These are phyloP conservation scores for Setaria italica DNA, from an alignment of 202 grass and related monocot species.

Conservation along the genomic window DNA sequence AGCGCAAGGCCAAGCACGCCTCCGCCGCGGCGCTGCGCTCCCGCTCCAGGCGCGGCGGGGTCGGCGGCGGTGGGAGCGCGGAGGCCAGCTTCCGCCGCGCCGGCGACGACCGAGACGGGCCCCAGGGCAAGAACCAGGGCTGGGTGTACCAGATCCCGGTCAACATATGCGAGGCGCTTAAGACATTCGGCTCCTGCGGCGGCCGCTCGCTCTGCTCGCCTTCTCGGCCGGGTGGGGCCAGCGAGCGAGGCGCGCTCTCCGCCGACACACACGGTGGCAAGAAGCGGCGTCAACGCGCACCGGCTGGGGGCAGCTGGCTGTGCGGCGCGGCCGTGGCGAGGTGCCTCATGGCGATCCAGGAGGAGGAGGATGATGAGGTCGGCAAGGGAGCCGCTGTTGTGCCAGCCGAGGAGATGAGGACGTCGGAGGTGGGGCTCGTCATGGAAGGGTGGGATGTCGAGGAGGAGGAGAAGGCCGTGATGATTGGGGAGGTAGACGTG, in stretches of 20 bases:
- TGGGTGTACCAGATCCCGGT: slow-evolving; percentile 96
- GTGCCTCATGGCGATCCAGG: slow-evolving; percentile 80
- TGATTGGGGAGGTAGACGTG: slow-evolving; percentile 65
- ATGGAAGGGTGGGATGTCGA: slow-evolving; percentile 61
- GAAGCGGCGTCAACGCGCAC: slow-evolving; percentile 50
- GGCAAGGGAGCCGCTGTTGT: slow-evolving; percentile 59
- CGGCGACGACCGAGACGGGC: slow-evolving; percentile 54
- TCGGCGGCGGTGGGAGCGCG: slow-evolving; percentile 40
- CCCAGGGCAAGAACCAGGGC: slow-evolving; percentile 71
- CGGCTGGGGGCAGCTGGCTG: slow-evolving; percentile 55
- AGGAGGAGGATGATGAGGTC: slow-evolving; percentile 63
- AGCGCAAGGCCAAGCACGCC: slow-evolving; percentile 70
- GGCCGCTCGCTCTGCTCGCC: slow-evolving; percentile 73
- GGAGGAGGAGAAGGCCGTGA: slow-evolving; percentile 49
- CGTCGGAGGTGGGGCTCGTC: slow-evolving; percentile 60
- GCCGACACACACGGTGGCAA: slow-evolving; percentile 24
- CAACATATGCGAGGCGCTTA: slow-evolving; percentile 89
- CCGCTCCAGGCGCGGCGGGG: slow-evolving; percentile 61
- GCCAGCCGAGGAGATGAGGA: slow-evolving; percentile 50
- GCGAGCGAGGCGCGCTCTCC: slow-evolving; percentile 4
- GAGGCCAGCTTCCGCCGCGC: slow-evolving; percentile 80
- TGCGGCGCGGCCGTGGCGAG: slow-evolving; percentile 81
- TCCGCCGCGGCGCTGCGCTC: slow-evolving; percentile 57
- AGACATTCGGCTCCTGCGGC: slow-evolving; percentile 81
- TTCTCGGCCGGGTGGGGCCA: slow-evolving; percentile 23